Evolutionary conservation across 805 yeast species (phyloP).

Genomic region (Metschnikowia rubicola): DNA sequence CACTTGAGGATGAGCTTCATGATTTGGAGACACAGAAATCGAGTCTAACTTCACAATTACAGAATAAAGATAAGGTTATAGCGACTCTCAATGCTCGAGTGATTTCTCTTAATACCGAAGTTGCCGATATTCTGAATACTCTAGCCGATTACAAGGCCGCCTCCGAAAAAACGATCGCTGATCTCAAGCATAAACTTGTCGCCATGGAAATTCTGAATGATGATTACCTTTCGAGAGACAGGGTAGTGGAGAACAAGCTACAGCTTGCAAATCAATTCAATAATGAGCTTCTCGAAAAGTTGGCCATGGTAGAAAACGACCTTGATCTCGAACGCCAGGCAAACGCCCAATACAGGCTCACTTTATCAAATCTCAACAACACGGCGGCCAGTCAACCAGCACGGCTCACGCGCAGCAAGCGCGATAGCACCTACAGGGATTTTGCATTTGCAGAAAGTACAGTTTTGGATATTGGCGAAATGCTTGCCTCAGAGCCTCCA

Average conservation of each 20-base stretch:
- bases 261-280: constrained; percentile 35
- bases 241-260: constrained; percentile 33
- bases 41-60: constrained; percentile 15
- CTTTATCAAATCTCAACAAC: constrained; percentile 14
- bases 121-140: constrained; percentile 17
- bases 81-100: constrained; percentile 16
- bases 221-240: constrained; percentile 36
- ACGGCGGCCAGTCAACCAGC: background rate
- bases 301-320: constrained; percentile 43
- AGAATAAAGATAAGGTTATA: constrained; percentile 20
- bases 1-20: constrained; percentile 42
- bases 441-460: constrained; percentile 18
- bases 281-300: constrained; percentile 39
- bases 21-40: constrained; percentile 28
- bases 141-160: constrained; percentile 11
- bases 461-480: constrained; percentile 17
- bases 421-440: constrained; percentile 13
- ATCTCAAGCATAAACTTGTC: constrained; percentile 31
- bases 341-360: constrained; percentile 14
- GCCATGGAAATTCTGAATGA: constrained; percentile 44
- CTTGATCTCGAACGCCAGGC: constrained; percentile 18
- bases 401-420: constrained; percentile 4
- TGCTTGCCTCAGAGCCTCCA: constrained; percentile 18
- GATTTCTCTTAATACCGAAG: constrained; percentile 19
- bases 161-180: constrained; percentile 20